These are phyloP conservation scores for Tolypocladium tropicale DNA, from an alignment of 2,329 filamentous ascomycete species.

Conservation along the genomic window DNA sequence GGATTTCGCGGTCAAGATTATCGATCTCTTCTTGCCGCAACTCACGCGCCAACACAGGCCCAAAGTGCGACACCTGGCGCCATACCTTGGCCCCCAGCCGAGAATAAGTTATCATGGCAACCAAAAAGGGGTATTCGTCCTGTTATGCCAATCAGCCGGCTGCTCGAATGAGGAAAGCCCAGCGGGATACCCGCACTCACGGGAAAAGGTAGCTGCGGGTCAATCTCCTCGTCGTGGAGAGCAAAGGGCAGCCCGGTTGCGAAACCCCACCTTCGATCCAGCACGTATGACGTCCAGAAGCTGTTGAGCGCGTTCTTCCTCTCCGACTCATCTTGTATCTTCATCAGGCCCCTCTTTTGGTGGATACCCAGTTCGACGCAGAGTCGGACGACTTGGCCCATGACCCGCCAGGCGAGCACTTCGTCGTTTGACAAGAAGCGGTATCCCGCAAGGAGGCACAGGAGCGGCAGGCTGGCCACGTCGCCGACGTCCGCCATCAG, in stretches of 20 bases:
- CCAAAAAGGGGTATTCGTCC: constrained; percentile 58
- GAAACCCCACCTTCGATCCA: constrained; percentile 82
- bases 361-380: constrained; percentile 80
- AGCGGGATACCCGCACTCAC: constrained; percentile 36
- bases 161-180: not conserved
- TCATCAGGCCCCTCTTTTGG: constrained; percentile 60
- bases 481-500: constrained; percentile 43
- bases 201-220: constrained; percentile 67
- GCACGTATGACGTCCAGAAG: constrained; percentile 80
- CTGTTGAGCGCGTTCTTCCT: constrained; percentile 57
- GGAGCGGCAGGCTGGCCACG: constrained; percentile 36
- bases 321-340: constrained; percentile 59
- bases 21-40: constrained; percentile 67
- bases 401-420: constrained; percentile 74
- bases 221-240: constrained; percentile 77
- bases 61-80: constrained; percentile 64
- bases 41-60: constrained; percentile 48
- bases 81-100: constrained; percentile 79
- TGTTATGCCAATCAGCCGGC: constrained; percentile 13
- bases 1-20: constrained; percentile 70
- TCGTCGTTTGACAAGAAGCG: constrained; percentile 83
- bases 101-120: constrained; percentile 77
- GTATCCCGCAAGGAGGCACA: constrained; percentile 51
- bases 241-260: constrained; percentile 83
- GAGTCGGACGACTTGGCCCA: constrained; percentile 71